A percentile compares a stretch with the other conserved stretches of the same genome.
These are phyloP conservation scores for Scheffersomyces segobiensis DNA, from an alignment of 1,139 yeast species.

Conservation along the genomic window DNA sequence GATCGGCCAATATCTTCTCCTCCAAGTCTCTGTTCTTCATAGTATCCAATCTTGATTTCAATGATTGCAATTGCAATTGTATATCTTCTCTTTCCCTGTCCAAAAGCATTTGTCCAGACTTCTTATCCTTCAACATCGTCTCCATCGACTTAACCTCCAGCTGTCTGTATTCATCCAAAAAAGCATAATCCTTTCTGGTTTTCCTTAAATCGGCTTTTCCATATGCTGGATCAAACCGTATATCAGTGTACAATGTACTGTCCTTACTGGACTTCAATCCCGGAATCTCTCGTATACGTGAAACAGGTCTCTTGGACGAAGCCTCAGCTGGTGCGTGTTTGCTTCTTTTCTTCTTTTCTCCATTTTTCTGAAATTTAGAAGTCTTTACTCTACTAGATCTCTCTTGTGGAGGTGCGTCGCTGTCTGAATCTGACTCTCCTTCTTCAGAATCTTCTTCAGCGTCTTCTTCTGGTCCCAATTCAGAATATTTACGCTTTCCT, in stretches of 20 bases:
- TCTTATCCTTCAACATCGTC: slow-evolving; percentile 55
- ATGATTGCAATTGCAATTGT: slow-evolving; percentile 54
- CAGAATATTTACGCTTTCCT: slow-evolving; percentile 9
- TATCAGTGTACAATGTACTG: slow-evolving; percentile 62
- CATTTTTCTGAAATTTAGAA: neutral
- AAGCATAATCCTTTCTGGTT: slow-evolving; percentile 75
- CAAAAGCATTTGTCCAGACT: slow-evolving; percentile 43
- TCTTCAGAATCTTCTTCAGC: slow-evolving; percentile 3
- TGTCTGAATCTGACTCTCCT: slow-evolving; percentile 17
- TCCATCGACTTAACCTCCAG: slow-evolving; percentile 67
- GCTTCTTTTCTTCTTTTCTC: slow-evolving; percentile 27
- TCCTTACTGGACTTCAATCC: slow-evolving; percentile 43
- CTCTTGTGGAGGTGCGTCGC: slow-evolving; percentile 19
- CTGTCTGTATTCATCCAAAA: slow-evolving; percentile 81
- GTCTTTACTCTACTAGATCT: slow-evolving; percentile 13
- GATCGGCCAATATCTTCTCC: slow-evolving; percentile 55
- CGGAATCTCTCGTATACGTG: slow-evolving; percentile 70
- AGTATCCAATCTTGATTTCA: slow-evolving; percentile 76
- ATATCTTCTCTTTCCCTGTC: slow-evolving; percentile 55
- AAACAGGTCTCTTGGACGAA: slow-evolving; percentile 71
- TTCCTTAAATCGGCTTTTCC: slow-evolving; percentile 75
- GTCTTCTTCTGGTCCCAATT: slow-evolving; percentile 6
- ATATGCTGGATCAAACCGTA: slow-evolving; percentile 85
- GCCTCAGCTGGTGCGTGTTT: slow-evolving; percentile 84
- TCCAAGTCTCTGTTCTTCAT: slow-evolving; percentile 77